Evolutionary conservation across 2,329 filamentous ascomycete genomes (phyloP), one percentile per base, ranked within the genome.

Genomic region (Fusarium goolgardi): DNA sequence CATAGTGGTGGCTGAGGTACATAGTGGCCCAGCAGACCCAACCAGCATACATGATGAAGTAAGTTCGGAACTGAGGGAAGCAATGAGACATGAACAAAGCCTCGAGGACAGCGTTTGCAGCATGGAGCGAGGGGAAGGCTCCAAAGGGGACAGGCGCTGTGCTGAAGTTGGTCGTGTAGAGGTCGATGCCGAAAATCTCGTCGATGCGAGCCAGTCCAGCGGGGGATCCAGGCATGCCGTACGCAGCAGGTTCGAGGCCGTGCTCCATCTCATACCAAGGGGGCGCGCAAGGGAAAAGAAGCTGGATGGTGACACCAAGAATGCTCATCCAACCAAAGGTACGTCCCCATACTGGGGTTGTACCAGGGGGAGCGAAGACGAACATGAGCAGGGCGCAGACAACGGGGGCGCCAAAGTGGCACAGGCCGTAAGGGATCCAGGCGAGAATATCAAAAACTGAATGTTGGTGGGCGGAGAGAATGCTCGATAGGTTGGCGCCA

Each of bases 21-120:
- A 98, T 97, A 71, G 95, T 98, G 15, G 94, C 92, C 94, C 95
- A 98, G 92, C 94, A 97, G 74, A 97, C 90, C 95, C 95, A 97
- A 76, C 91, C 86, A 44, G 91, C 91, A 79, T 97, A 98, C 68
- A 87, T 84, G 67, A 94, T 86, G 80, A 96, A 97, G 54, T 96
- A 80, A 15, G 90, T 88, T 70, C 91, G 89, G 70, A 96, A 86
- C 64, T 88, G 89, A 6, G 95, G 95, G 84, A 98, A 97, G 77
- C 92, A 90, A 80, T 96, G 91, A 79, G 91, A 92, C 90, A 98
- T 92, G 84, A 97, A 97, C 18, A 97, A 85, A 23, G 93, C 94
- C 78, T 97, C 93, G 55, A 97, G 85, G 6, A 94, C 94, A 11
- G 94, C 94, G 78, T 93, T 94, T 27, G 90, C 95, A 31, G 94